These are phyloP conservation scores for Aspergillus brunneoviolaceus DNA, from an alignment of 2,329 filamentous ascomycete species.

Conservation along the genomic window DNA sequence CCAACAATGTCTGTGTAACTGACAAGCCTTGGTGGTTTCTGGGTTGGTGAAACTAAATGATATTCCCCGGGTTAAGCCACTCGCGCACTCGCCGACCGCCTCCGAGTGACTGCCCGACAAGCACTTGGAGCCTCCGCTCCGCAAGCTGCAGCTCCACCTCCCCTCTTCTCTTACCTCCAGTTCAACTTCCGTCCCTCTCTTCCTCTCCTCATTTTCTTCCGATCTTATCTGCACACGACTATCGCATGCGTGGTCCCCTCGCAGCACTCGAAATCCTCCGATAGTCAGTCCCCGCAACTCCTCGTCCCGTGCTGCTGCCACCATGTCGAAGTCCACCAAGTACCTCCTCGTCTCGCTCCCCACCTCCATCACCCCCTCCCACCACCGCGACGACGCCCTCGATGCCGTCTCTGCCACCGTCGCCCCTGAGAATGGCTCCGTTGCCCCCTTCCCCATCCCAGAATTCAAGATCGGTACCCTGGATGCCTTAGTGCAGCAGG, in stretches of 20 bases:
- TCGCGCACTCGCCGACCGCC: conserved; percentile 1
- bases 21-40: not conserved
- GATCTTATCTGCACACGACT: not conserved
- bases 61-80: not conserved
- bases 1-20: not conserved
- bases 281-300: not conserved
- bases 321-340: conserved; percentile 53
- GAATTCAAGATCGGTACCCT: conserved; percentile 98
- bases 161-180: not conserved
- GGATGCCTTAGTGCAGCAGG: conserved; percentile 91
- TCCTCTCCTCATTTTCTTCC: not conserved
- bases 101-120: conserved; percentile 4
- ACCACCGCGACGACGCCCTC: conserved; percentile 78
- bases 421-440: conserved; percentile 70
- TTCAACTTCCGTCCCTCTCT: not conserved
- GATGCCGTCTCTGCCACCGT: conserved; percentile 71
- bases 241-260: not conserved
- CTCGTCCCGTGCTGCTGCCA: conserved; percentile 9
- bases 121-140: not conserved
- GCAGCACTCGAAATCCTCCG: not conserved
- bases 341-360: conserved; percentile 92
- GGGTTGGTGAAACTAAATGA: not conserved
- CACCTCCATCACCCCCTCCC: conserved; percentile 77
- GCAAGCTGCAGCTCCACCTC: conserved; percentile 3
- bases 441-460: conserved; percentile 77